Evolutionary conservation across 345 rosid genomes (phyloP).

Genomic region (Rhizophora apiculata): DNA sequence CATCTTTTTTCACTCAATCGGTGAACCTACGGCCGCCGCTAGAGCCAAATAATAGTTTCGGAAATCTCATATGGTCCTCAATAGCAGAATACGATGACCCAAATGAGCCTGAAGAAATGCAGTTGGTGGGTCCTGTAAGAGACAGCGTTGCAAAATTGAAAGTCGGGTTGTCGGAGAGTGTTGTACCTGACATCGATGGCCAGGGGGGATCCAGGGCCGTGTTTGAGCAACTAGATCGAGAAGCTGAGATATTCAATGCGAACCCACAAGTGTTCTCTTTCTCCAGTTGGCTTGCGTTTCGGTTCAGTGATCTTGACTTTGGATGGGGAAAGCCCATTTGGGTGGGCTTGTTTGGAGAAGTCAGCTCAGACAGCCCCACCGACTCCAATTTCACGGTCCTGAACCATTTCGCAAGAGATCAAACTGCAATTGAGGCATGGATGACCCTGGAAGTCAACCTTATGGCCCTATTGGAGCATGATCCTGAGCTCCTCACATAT

Average conservation of each 20-base stretch:
- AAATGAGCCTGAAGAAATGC: background rate
- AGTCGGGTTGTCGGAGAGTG: no score
- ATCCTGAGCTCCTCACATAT: no score
- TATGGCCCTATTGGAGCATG: no score
- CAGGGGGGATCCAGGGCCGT: background rate
- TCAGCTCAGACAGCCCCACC: background rate
- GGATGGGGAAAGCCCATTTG: conserved; percentile 8
- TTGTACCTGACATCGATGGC: no score
- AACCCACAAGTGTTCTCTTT: background rate
- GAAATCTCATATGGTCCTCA: conserved; percentile 11
- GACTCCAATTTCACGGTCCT: conserved; percentile 3
- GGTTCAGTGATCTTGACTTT: background rate
- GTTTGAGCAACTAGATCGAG: background rate
- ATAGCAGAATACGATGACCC: background rate
- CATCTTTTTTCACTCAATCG: background rate
- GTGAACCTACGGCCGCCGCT: conserved; percentile 6
- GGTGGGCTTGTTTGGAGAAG: conserved; percentile 8
- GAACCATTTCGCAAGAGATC: background rate
- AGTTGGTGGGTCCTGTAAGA: background rate
- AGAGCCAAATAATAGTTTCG: background rate
- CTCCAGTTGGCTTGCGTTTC: conserved; percentile 12
- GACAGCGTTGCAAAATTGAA: background rate
- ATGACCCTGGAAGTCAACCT: no score
- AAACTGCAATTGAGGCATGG: no score
- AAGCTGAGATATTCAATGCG: background rate